A percentile compares a stretch with the other conserved stretches of the same genome.
Evolutionary conservation across 306 rosid species (phyloP).

Genomic region (Lablab purpureus): DNA sequence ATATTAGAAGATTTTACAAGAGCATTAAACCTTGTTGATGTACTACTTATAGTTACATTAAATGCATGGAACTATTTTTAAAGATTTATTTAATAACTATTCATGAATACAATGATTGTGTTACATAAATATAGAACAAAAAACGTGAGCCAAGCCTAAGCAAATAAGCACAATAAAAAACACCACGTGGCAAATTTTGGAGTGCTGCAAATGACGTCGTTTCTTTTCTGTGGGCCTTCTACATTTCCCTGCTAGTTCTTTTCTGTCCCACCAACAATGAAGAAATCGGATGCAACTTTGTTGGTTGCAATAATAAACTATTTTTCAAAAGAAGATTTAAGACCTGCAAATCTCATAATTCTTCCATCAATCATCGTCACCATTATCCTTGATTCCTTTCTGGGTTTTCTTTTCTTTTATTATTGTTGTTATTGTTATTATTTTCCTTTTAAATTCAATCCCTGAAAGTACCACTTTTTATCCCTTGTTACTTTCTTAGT

Average conservation of each 20-base stretch:
- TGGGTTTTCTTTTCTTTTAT: not conserved
- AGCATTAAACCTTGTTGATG: too few relatives aligned
- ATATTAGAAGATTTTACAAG: too few relatives aligned
- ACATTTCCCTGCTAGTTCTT: not conserved
- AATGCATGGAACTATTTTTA: too few relatives aligned
- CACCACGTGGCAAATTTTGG: not conserved
- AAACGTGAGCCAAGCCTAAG: not conserved
- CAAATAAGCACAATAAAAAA: not conserved
- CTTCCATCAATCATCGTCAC: conserved; percentile 1
- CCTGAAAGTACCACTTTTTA: not conserved
- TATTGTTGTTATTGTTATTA: not conserved
- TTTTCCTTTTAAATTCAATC: not conserved
- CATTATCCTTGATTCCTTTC: not conserved
- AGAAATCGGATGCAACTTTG: conserved; percentile 15
- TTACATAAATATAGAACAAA: not conserved
- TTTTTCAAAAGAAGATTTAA: not conserved
- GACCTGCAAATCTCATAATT: not conserved
- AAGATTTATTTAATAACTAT: too few relatives aligned
- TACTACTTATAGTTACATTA: too few relatives aligned
- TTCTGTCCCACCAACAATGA: not conserved
- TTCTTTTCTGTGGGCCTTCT: not conserved
- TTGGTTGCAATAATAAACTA: not conserved
- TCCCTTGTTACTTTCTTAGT: not conserved
- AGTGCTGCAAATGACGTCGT: not conserved
- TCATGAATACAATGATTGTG: too few relatives aligned